Base-by-base conservation (phyloP, 495 filamentous ascomycete species). In the Penicillium ucsense region DNA sequence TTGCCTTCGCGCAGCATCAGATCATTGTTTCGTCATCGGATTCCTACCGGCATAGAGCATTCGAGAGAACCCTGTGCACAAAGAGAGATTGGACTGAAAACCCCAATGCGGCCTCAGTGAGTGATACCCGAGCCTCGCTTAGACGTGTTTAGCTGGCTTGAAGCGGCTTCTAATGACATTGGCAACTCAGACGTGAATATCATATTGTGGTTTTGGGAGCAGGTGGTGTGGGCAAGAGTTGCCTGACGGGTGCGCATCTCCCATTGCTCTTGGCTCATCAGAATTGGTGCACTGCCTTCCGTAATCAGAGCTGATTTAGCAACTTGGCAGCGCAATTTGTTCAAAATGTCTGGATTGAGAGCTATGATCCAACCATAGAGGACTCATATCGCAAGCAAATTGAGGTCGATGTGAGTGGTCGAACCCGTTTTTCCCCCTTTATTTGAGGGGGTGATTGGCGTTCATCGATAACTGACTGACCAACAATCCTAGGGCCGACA, bases 311-410 rank as follows among this genome's bases (percentile, higher is more conserved):
- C 20, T 20, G 20, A 20, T 20, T 20, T 55, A 9, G 56, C 48
- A 43, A 45, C 35, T 45, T 48, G 43, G 40, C 68, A 95, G 92
- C 92, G 52, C 92, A 98, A 78, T 98, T 98, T 66, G 92, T 97
- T 12, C 92, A 97, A 65, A 94, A 96, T 75, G 87, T 95, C 39
- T 98, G 94, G 89, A 95, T 98, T 62, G 92, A 98, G 68, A 90
- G 86, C 65, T 98, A 98, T 69, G 92, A 98, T 66, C 92, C 92
- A 4, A 98, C 92, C 6, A 97, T 98, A 60, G 92, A 98, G 68
- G 89, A 98, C 68, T 95, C 92, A 38, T 98, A 97, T 66, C 76
- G 89, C 41, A 96, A 95, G 60, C 86, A 91, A 54, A 84, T 95
- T 36, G 82, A 91, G 54, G 89, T 98, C 49, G 92, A 97, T 79